Evolutionary conservation across 306 rosid genomes (phyloP), one percentile per base, ranked within the genome.

Genomic region (Citrullus colocynthis): DNA sequence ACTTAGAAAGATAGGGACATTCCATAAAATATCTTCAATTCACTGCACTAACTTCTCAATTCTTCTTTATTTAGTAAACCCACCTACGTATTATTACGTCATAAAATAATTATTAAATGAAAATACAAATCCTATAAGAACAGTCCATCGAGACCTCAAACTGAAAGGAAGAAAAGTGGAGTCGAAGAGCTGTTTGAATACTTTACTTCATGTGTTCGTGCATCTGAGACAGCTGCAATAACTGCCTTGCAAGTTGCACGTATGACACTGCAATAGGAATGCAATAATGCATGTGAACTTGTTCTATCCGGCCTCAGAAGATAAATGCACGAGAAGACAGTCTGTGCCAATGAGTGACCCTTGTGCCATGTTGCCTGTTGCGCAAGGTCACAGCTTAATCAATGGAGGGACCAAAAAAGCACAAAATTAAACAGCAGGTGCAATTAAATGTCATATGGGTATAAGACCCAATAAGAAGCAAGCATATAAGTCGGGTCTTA

Each of bases 131-230:
- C 65, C 42, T 48, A 48, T 49, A 30, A 28, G 59, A 32, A 48
- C 60, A 71, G 28, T 69, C 39, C 51, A 48, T 49, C 28, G 24
- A 69, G 18, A 42, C 30, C 30, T 74, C 63, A 9, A 75, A 75
- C 18, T 56, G 78, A 75, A 34, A 32, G 8, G 34, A 62, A 78
- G 34, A 78, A n/a, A 48, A 51, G 48, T 30, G 80, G 81, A 78
- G 28, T 74, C 59, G 60, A 78, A 85, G 90, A 82, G 82, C 78
- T 77, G 90, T 81, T 86, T 91, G 87, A 95, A 80, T 95, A 92
- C 96, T 82, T 90, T 95, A 95, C 98, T 95, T 95, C 98, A 88
- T 95, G 97, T 82, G 98, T 92, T n/a, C 98, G 95, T 58, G 98
- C 86, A 80, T 95, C 88, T 1, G 97, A 88, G 79, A 92, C 98